Evolutionary conservation across 805 yeast genomes (phyloP), one percentile per base, ranked within the genome.

Genomic region (Dipodascopsis uninucleata): DNA sequence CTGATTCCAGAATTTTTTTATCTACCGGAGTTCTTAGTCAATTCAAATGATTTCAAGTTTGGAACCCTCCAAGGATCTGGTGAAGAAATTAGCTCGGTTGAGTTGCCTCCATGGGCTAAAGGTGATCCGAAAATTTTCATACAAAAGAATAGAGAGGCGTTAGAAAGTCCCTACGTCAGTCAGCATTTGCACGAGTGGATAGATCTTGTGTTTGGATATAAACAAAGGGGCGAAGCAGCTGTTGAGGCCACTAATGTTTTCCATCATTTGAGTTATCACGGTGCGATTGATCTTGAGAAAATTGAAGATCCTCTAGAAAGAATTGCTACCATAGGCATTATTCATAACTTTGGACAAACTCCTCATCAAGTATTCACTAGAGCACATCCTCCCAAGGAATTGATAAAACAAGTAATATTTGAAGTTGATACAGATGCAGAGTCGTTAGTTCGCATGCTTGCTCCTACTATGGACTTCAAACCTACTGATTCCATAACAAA

Each of bases 301-400:
- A 81, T 87, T 45, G 71, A 76, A 48, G 89, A 86, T 59, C 86
- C 79, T 28, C 71, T 75, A 49, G 95, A 87, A 62, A 73, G 81
- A 52, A 70, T 79, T 29, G 90, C 95, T 1, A 72, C 83, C 2
- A 82, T 86, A 18, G 89, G 95, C 1, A 83, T 84, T 56, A 87
- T 87, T 40, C 93, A 88, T 60, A 87, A 87, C 63, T 87, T 87
- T 70, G 96, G 96, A 0, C 96, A 87, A 60, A 87, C 95, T 0
- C 96, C 96, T 1, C 59, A 75, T 38, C 85, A 82, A 55, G 66
- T 88, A 8, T 85, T 88, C 56, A 68, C 66, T 14, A 74, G 73
- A 40, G 82, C 88, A 0, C 96, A 87, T 62, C 81, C 83, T 1
- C 52, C 59, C 21, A 69, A 72, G 43, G 76, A 69, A 2, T 63